Base-by-base conservation (phyloP, 495 filamentous ascomycete species). In the Cairneyella variabilis region DNA sequence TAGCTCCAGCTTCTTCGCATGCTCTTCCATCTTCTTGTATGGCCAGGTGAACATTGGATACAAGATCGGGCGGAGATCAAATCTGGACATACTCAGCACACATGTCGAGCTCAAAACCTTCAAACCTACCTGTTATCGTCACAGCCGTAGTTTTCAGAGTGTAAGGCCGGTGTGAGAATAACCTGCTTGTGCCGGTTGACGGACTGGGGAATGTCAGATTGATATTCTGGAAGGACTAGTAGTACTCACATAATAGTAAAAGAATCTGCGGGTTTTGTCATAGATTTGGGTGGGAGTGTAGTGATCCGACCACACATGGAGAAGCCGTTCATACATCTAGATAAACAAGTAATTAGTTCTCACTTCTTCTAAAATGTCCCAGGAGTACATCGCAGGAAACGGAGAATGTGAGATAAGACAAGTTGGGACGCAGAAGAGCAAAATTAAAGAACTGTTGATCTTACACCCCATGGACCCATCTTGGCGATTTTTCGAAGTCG, bases 101-200 rank as follows among this genome's bases (percentile, higher is more conserved):
- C n/a, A n/a, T n/a, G n/a, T n/a, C n/a, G n/a, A n/a, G n/a, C n/a
- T n/a, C n/a, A n/a, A n/a, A n/a, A n/a, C n/a, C n/a, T n/a, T n/a
- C n/a, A n/a, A n/a, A n/a, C n/a, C n/a, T n/a, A n/a, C n/a, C n/a
- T 65, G 58, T 89, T 86, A 66, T 89, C 85, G 42, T 88, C 85
- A 2, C 77, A 78, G 16, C 67, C 73, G 60, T 83, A 83, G 18
- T 71, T 61, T 51, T 82, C 74, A 0, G 71, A 69, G 62, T 82
- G 80, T 36, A 78, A 76, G 45, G 51, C 44, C 8, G 84, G 84
- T 1, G 85, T 88, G 3, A 86, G 54, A 0, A 76, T 76, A n/a
- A 45, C 42, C 48, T 26, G 17, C 47, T 49, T 49, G 16, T 49
- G 47, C 10, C 86, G 69, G 56, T 71, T 76, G 46, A 67, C n/a